Percentiles rank a stretch among this genome's conserved stretches.
Conservation (phyloP, 106 monocot species). For the Acorus gramineus region DNA sequence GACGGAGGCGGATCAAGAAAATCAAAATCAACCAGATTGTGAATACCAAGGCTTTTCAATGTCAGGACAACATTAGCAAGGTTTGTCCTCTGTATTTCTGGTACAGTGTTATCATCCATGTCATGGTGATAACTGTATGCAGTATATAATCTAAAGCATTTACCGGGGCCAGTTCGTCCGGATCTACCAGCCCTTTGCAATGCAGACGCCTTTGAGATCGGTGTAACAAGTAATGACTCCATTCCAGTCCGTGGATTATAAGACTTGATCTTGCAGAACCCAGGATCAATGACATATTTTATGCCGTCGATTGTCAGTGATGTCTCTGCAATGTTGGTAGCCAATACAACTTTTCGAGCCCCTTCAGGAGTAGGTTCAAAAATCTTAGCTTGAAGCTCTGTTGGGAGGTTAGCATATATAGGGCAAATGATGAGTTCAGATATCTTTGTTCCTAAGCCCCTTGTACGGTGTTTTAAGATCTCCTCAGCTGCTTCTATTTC, state of each 20-base stretch:
- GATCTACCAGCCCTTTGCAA: constrained; percentile 94
- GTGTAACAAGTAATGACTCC: constrained; percentile 75
- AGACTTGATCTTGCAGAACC: constrained; percentile 79
- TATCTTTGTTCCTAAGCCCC: constrained; percentile 76
- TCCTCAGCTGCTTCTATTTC: constrained; percentile 83
- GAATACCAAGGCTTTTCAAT: constrained; percentile 80
- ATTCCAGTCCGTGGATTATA: constrained; percentile 93
- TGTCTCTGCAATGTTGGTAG: constrained; percentile 95
- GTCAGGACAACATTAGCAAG: constrained; percentile 93
- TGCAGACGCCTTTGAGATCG: constrained; percentile 88
- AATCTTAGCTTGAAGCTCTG: constrained; percentile 79
- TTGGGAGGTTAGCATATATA: constrained; percentile 87
- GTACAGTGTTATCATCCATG: constrained; percentile 81
- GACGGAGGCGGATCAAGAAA: constrained; percentile 96
- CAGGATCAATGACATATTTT: constrained; percentile 93
- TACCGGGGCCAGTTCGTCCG: constrained; percentile 93
- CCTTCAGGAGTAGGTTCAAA: constrained; percentile 81
- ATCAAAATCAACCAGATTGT: constrained; percentile 85
- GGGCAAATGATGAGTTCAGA: constrained; percentile 86
- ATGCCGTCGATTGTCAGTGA: constrained; percentile 93
- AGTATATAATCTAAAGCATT: constrained; percentile 83
- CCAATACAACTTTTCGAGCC: constrained; percentile 81
- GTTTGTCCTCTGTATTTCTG: constrained; percentile 88
- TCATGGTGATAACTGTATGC: constrained; percentile 87
- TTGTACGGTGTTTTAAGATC: constrained; percentile 63